Evolutionary conservation across 352 stramenopile species (phyloP).

Genomic region (Phytophthora palmivora): DNA sequence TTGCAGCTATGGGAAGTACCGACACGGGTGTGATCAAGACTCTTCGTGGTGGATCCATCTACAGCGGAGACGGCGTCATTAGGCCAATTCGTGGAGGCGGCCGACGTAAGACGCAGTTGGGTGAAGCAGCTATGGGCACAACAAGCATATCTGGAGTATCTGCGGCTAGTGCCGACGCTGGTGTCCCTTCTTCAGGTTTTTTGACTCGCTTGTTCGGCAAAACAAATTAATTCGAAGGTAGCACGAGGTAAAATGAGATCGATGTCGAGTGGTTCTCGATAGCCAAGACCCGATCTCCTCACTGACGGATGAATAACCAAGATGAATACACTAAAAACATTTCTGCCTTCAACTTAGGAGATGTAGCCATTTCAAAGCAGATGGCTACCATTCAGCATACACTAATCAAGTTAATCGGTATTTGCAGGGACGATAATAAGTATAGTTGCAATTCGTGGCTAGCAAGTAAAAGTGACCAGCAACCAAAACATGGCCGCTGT

Average conservation of each 20-base stretch:
- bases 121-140: conserved; percentile 28
- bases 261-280: neutral
- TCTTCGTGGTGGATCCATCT: conserved; percentile 70
- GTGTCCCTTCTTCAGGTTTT: conserved; percentile 44
- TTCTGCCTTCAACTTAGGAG: neutral
- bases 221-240: conserved; percentile 28
- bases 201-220: conserved; percentile 68
- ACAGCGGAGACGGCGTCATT: conserved; percentile 70
- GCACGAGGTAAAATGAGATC: neutral
- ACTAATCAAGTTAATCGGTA: conserved; percentile 17
- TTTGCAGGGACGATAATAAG: conserved; percentile 22
- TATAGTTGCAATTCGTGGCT: conserved; percentile 28
- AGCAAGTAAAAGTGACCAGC: conserved; percentile 3
- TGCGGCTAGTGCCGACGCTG: conserved; percentile 14
- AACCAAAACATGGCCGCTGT: conserved; percentile 81
- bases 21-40: conserved; percentile 68
- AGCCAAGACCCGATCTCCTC: neutral
- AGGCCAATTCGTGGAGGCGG: conserved; percentile 78
- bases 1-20: conserved; percentile 29
- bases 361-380: conserved; percentile 16
- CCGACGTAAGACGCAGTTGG: conserved; percentile 59
- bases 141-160: conserved; percentile 3
- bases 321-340: conserved; percentile 20
- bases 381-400: conserved; percentile 14
- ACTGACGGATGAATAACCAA: conserved; percentile 18